These are phyloP conservation scores for Eucalyptus cloeziana DNA, from an alignment of 345 rosid species.

Conservation along the genomic window DNA sequence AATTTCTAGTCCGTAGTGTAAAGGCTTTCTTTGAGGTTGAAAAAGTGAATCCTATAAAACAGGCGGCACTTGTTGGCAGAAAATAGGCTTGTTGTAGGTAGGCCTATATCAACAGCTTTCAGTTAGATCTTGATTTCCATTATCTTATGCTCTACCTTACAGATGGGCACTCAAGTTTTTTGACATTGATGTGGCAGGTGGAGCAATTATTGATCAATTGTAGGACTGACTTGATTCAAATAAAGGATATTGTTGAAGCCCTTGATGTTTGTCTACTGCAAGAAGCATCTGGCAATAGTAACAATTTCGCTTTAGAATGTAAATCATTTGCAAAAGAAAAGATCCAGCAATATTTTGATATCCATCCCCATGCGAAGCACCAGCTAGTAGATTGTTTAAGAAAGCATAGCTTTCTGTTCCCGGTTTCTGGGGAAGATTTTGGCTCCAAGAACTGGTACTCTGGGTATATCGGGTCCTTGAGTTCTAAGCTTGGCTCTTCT, in stretches of 20 bases:
- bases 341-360: slow-evolving; percentile 23
- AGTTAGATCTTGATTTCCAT: not conserved
- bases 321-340: slow-evolving; percentile 12
- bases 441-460: slow-evolving; percentile 13
- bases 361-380: slow-evolving; percentile 28
- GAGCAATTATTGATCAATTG: slow-evolving; percentile 50
- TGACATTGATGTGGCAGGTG: slow-evolving; percentile 33
- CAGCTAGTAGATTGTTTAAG: slow-evolving; percentile 47
- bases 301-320: slow-evolving; percentile 3
- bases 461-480: slow-evolving; percentile 11
- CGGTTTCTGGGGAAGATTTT: slow-evolving; percentile 25
- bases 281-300: not conserved
- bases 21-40: not conserved
- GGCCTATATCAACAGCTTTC: not conserved
- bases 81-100: not conserved
- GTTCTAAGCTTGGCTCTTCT: slow-evolving; percentile 10
- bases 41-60: not conserved
- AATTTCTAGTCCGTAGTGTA: not conserved
- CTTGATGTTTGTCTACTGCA: slow-evolving; percentile 27
- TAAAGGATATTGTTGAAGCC: slow-evolving; percentile 37
- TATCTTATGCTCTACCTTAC: not conserved
- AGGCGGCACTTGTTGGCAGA: not conserved
- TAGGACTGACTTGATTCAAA: slow-evolving; percentile 36
- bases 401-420: slow-evolving; percentile 20
- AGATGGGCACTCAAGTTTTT: not conserved